Base-by-base conservation (phyloP, 352 stramenopile genomes). In the Globisporangium acanthophoron region DNA sequence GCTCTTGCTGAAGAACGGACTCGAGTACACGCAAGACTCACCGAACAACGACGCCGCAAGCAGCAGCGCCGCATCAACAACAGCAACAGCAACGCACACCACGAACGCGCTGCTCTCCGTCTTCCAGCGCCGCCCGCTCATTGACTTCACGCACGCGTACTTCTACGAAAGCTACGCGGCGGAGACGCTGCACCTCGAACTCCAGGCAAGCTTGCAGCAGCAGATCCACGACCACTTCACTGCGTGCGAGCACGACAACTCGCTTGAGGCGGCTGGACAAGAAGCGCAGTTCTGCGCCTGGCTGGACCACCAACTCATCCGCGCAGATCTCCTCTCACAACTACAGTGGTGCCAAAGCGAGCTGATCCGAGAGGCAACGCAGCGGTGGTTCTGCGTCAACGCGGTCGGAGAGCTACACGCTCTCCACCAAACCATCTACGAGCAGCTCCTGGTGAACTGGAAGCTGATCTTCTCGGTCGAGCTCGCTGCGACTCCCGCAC, bases 161-260 rank as follows among this genome's bases (percentile, higher is more conserved):
- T 86, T 87, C 54, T 77, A 71, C 44, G 76, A 87, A 46, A 87
- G 77, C 43, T 87, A 80, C 35, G 66, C 67, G 3, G 49, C 58
- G 3, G 75, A 89, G 48, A 82, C 69, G 0, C 31, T 85, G 6
- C 57, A 78, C 12, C 54, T 86, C 21, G 71, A 85, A 33, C 65
- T 89, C 13, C 74, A 86, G 48, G 45, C 52, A 33, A 68, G 65
- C 9, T 54, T 86, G 7, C 48, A 74, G 33, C 54, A 68, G 24
- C 61, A 72, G 18, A 65, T 79, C 18, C 43, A 56, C 6, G 56
- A 73, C 6, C 54, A 83, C 45, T 72, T 78, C 11, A 20, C 29
- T 13, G 13, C 31, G 5, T 50, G 56, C 29, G 29, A 59, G 21
- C 5, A 13, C 2, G 45, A 68, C 3, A 20, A 31, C 3, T 9